Evolutionary conservation across 768 basidiomycete species (phyloP).

Genomic region (Trametes villosa): DNA sequence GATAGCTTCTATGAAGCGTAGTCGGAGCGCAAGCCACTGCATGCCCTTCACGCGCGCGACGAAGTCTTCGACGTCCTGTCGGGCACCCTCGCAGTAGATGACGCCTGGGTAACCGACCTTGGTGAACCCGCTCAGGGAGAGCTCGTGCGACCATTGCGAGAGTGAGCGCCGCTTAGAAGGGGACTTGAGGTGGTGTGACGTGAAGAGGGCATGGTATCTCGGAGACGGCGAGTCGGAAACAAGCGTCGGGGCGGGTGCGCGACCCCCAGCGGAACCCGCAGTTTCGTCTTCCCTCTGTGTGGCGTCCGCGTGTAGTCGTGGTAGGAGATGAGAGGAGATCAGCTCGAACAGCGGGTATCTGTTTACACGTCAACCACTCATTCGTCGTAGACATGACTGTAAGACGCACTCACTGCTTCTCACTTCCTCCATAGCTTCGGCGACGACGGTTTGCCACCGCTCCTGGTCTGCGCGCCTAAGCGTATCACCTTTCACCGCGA

Average conservation of each 20-base stretch:
- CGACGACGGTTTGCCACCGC: slow-evolving; percentile 49
- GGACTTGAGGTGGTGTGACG: slow-evolving; percentile 75
- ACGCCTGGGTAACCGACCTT: slow-evolving; percentile 79
- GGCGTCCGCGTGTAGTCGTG: slow-evolving; percentile 47
- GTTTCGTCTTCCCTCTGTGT: neutral
- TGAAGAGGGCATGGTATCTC: slow-evolving; percentile 63
- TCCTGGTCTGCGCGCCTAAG: slow-evolving; percentile 53
- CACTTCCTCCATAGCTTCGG: slow-evolving; percentile 42
- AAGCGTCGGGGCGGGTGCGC: neutral
- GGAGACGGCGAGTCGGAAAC: neutral
- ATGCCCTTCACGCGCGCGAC: slow-evolving; percentile 68
- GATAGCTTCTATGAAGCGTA: slow-evolving; percentile 61
- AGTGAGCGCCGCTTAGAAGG: slow-evolving; percentile 63
- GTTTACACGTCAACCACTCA: neutral
- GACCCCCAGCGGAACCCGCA: neutral
- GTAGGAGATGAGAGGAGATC: slow-evolving; percentile 59
- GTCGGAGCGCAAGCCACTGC: slow-evolving; percentile 76
- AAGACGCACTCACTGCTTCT: slow-evolving; percentile 37
- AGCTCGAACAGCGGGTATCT: slow-evolving; percentile 70
- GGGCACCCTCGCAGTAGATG: slow-evolving; percentile 68
- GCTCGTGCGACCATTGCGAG: slow-evolving; percentile 57
- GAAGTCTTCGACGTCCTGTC: slow-evolving; percentile 61
- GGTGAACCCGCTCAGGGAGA: slow-evolving; percentile 65
- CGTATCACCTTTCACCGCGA: slow-evolving; percentile 52
- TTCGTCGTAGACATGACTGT: neutral